A percentile compares a stretch with the other conserved stretches of the same genome.
Evolutionary conservation across 768 basidiomycete genomes (phyloP).

Genomic region (Amanita muscaria): DNA sequence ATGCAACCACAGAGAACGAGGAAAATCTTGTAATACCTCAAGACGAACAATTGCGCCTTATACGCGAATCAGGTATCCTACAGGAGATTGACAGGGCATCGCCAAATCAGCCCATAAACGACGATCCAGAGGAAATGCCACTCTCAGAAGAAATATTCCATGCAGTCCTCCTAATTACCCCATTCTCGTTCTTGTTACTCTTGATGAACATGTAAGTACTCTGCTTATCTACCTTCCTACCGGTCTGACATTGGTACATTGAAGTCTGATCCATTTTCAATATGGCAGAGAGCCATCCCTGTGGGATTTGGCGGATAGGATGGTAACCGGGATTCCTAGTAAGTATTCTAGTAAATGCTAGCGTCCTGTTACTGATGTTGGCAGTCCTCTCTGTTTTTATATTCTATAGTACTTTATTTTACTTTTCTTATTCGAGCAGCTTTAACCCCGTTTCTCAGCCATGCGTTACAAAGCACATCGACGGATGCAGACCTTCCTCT

Average conservation of each 20-base stretch:
- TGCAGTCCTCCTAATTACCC: conserved; percentile 55
- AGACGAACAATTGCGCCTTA: conserved; percentile 72
- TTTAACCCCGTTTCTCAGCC: conserved; percentile 29
- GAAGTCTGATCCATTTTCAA: conserved; percentile 70
- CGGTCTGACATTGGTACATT: conserved; percentile 2
- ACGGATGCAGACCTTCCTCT: conserved; percentile 47
- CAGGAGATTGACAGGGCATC: conserved; percentile 19
- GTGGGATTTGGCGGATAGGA: conserved; percentile 40
- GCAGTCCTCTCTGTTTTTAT: conserved; percentile 68
- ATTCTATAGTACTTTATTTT: conserved; percentile 59
- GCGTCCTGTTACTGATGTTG: not conserved
- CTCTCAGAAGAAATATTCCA: conserved; percentile 66
- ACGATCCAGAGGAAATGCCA: conserved; percentile 28
- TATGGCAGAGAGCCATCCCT: conserved; percentile 56
- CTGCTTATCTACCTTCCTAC: conserved; percentile 1
- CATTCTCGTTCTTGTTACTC: conserved; percentile 64
- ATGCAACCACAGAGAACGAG: conserved; percentile 15
- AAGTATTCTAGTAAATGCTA: conserved; percentile 20
- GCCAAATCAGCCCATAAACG: conserved; percentile 20
- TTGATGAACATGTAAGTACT: conserved; percentile 77
- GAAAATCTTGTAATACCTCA: conserved; percentile 47
- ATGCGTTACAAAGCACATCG: conserved; percentile 52
- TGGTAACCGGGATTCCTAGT: conserved; percentile 70
- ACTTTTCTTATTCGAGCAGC: not conserved
- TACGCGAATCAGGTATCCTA: conserved; percentile 57